phyloP scores from a whole-genome alignment of 2,329 filamentous ascomycete genomes.

The Orbilia quercus region DNA sequence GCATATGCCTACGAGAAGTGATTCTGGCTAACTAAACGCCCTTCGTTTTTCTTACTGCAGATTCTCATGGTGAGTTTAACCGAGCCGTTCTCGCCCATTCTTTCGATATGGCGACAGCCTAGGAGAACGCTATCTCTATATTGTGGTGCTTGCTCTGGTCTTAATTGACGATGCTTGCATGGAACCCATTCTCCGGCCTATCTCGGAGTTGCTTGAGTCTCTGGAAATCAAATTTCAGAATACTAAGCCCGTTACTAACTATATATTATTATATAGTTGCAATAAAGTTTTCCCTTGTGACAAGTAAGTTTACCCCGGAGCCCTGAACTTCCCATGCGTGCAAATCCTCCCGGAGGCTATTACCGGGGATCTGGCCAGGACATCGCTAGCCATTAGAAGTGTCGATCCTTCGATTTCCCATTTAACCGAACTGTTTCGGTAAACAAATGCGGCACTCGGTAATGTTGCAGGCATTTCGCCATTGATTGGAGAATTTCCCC shows the following conservation, averaged over 20 bases:
- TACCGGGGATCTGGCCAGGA: constrained; percentile 9
- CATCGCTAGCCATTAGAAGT: background rate
- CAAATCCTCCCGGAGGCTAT: background rate
- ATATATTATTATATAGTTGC: constrained; percentile 65
- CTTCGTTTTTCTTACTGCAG: constrained; percentile 31
- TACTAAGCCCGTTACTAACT: background rate
- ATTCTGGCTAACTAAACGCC: constrained; percentile 44
- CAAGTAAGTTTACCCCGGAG: constrained; percentile 63
- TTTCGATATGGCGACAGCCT: constrained; percentile 18
- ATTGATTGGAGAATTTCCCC: constrained; percentile 30
- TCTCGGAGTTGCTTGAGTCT: constrained; percentile 11
- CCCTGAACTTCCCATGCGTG: constrained; percentile 4
- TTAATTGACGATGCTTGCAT: constrained; percentile 36
- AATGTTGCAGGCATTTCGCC: constrained; percentile 31
- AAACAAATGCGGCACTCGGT: constrained; percentile 49
- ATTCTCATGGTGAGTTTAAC: constrained; percentile 57
- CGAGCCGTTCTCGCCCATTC: constrained; percentile 46
- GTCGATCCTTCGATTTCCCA: constrained; percentile 37
- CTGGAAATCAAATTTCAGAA: constrained; percentile 4
- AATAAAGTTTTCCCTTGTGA: constrained; percentile 70
- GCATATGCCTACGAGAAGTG: constrained; percentile 20
- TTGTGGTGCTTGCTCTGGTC: constrained; percentile 1
- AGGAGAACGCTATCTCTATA: constrained; percentile 27
- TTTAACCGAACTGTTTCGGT: constrained; percentile 53
- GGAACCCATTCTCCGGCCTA: constrained; percentile 19